phyloP scores from a whole-genome alignment of 371 early-diverging fungal species.

The Mortierella sp. region DNA sequence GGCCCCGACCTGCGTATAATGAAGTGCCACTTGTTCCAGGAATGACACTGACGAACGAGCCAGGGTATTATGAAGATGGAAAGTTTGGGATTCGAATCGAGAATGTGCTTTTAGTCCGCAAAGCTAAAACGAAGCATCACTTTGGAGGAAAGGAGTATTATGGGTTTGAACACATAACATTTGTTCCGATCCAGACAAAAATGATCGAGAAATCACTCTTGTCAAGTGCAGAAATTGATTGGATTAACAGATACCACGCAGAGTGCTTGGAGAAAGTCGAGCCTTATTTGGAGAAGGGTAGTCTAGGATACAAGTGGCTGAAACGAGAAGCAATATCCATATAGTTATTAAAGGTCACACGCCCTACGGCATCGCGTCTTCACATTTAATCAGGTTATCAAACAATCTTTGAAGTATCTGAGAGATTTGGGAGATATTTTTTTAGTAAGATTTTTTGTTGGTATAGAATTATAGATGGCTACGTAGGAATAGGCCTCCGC shows the following conservation, averaged over 20 bases:
- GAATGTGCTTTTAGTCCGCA: constrained; percentile 78
- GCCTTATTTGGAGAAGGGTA: constrained; percentile 78
- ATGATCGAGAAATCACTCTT: constrained; percentile 79
- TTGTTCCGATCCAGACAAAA: constrained; percentile 84
- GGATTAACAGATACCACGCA: constrained; percentile 90
- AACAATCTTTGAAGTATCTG: too few relatives aligned
- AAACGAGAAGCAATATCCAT: constrained; percentile 18
- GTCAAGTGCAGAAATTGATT: constrained; percentile 77
- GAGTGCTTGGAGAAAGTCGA: constrained; percentile 79
- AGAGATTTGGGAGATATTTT: too few relatives aligned
- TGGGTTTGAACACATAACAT: constrained; percentile 93
- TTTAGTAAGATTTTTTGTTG: too few relatives aligned
- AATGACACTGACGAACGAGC: constrained; percentile 97
- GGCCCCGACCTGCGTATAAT: constrained; percentile 78
- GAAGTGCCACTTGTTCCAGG: constrained; percentile 81
- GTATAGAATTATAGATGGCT: too few relatives aligned
- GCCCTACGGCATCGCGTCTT: too few relatives aligned
- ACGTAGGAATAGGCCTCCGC: too few relatives aligned
- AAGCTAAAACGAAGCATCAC: constrained; percentile 71
- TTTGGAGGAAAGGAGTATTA: constrained; percentile 85
- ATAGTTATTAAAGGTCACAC: neutral
- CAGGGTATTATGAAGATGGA: constrained; percentile 98
- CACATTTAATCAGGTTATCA: too few relatives aligned
- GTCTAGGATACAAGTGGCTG: constrained; percentile 33
- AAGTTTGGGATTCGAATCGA: constrained; percentile 99